A percentile compares a stretch with the other conserved stretches of the same genome.
Evolutionary conservation across 805 yeast species (phyloP).

Genomic region (Ascoidea asiatica): DNA sequence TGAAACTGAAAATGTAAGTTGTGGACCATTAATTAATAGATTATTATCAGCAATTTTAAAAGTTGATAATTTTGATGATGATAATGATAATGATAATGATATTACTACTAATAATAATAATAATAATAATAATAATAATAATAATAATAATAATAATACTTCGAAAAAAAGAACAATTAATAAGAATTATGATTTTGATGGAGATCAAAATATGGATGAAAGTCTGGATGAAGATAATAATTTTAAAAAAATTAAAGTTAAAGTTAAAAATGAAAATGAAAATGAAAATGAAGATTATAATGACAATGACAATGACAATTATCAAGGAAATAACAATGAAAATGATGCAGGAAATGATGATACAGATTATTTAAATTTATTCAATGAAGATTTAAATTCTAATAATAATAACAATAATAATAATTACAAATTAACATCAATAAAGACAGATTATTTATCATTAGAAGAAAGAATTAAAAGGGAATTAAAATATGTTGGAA

Average conservation of each 20-base stretch:
- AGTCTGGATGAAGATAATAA: constrained; percentile 7
- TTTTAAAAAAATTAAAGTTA: constrained; percentile 1
- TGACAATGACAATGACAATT: constrained; percentile 9
- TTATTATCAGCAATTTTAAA: constrained; percentile 62
- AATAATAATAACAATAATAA: no score
- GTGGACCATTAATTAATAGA: constrained; percentile 86
- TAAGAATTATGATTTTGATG: constrained; percentile 12
- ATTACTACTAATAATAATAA: constrained; percentile 7
- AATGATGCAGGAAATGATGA: constrained; percentile 6
- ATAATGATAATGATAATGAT: neutral
- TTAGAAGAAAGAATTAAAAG: constrained; percentile 81
- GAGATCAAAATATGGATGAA: constrained; percentile 14
- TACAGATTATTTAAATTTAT: neutral
- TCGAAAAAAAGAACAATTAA: constrained; percentile 13
- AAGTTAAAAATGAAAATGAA: constrained; percentile 11
- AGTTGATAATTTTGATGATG: constrained; percentile 2
- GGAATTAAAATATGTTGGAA: constrained; percentile 83
- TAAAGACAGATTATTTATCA: constrained; percentile 53
- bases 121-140: constrained; percentile 8
- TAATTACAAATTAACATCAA: constrained; percentile 32
- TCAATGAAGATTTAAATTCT: neutral
- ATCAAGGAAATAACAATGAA: constrained; percentile 14
- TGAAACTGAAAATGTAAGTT: constrained; percentile 63
- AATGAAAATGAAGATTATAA: constrained; percentile 10
- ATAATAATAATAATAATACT: constrained; percentile 15